These are phyloP conservation scores for Pseudogymnoascus sp. DNA, from an alignment of 2,329 filamentous ascomycete genomes.

Conservation along the genomic window DNA sequence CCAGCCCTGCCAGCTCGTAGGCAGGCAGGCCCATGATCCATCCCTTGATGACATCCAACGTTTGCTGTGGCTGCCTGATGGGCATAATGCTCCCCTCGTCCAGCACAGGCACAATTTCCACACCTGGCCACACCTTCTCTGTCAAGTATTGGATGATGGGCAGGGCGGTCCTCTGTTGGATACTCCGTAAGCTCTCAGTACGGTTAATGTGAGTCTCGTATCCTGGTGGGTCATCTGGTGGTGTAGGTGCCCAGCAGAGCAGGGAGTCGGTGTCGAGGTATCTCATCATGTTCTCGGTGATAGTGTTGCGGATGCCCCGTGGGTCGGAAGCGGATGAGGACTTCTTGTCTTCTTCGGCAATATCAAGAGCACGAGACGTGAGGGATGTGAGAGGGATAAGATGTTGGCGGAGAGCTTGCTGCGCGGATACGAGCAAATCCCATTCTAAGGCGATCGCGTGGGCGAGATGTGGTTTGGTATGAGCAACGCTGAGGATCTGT, in stretches of 20 bases:
- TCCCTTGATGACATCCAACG: slow-evolving; percentile 66
- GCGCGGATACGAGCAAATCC: slow-evolving; percentile 74
- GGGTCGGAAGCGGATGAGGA: slow-evolving; percentile 17
- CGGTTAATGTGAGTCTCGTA: slow-evolving; percentile 38
- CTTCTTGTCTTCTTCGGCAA: slow-evolving; percentile 57
- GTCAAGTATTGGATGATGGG: slow-evolving; percentile 67
- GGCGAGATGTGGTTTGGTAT: slow-evolving; percentile 72
- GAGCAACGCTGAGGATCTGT: slow-evolving; percentile 62
- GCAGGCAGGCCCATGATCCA: slow-evolving; percentile 68
- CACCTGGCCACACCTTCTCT: slow-evolving; percentile 72
- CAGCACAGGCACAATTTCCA: slow-evolving; percentile 74
- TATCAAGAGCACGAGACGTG: slow-evolving; percentile 74
- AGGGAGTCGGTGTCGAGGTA: slow-evolving; percentile 91
- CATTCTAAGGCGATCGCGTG: slow-evolving; percentile 85
- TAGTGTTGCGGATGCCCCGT: slow-evolving; percentile 50
- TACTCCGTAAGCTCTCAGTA: slow-evolving; percentile 56
- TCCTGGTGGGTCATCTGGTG: slow-evolving; percentile 39
- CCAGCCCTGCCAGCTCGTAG: slow-evolving; percentile 80
- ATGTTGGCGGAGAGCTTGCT: slow-evolving; percentile 79
- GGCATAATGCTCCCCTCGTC: slow-evolving; percentile 71
- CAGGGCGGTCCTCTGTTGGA: slow-evolving; percentile 63
- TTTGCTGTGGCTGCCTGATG: slow-evolving; percentile 61
- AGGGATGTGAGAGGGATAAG: slow-evolving; percentile 86
- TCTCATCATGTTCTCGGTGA: slow-evolving; percentile 64
- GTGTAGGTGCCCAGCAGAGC: slow-evolving; percentile 74